phyloP scores from a whole-genome alignment of 192 early-diverging fungal species.

The Allomyces arbusculus region DNA sequence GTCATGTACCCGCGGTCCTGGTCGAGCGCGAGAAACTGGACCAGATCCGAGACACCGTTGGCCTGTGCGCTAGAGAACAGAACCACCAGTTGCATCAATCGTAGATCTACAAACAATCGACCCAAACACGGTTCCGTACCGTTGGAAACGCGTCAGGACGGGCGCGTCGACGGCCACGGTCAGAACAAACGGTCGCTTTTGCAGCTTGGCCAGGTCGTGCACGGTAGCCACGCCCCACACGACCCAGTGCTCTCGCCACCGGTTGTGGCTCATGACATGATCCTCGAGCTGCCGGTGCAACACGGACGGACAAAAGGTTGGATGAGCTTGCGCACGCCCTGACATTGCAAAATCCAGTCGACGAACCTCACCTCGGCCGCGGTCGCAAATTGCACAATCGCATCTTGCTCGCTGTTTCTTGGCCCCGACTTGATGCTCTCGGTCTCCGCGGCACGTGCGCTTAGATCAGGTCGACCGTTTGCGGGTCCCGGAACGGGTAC shows the following conservation, averaged over 20 bases:
- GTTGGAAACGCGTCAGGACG: conserved; percentile 37
- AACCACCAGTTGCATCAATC: neutral
- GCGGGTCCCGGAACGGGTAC: too few relatives aligned
- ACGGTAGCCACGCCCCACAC: conserved; percentile 35
- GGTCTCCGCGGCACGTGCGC: too few relatives aligned
- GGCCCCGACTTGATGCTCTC: too few relatives aligned
- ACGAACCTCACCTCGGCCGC: too few relatives aligned
- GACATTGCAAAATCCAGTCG: too few relatives aligned
- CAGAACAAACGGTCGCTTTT: conserved; percentile 42
- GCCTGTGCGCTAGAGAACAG: neutral
- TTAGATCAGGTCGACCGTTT: too few relatives aligned
- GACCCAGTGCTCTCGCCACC: conserved; percentile 56
- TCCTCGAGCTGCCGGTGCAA: conserved; percentile 17
- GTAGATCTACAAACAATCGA: neutral
- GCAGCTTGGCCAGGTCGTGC: conserved; percentile 32
- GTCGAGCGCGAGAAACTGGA: neutral
- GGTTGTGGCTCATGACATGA: conserved; percentile 35
- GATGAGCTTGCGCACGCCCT: too few relatives aligned
- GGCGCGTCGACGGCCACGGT: conserved; percentile 74
- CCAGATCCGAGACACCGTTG: conserved; percentile 4
- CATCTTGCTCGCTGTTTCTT: too few relatives aligned
- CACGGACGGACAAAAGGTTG: too few relatives aligned
- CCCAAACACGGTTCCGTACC: conserved; percentile 19
- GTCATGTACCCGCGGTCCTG: neutral
- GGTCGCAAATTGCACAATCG: too few relatives aligned